Conservation (phyloP, 2,329 filamentous ascomycete genomes). For the Trichoderma harzianum region DNA sequence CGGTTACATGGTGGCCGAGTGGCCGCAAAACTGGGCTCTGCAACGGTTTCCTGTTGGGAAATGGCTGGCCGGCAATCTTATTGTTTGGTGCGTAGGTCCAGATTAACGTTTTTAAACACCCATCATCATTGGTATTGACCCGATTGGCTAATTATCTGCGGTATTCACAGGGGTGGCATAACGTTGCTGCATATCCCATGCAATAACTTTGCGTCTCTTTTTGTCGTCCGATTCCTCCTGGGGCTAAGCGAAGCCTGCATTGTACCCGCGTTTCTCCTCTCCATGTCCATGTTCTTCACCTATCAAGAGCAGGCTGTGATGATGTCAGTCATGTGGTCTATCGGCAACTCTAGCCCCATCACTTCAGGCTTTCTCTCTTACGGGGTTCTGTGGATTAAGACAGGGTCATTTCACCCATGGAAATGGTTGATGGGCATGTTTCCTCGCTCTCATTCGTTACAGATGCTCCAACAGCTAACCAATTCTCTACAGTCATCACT, state of each 20-base stretch:
- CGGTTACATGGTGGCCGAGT: constrained; percentile 44
- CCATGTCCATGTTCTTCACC: constrained; percentile 36
- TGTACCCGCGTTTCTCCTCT: constrained; percentile 24
- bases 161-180: constrained; percentile 28
- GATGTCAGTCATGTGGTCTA: constrained; percentile 40
- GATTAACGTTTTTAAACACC: not conserved
- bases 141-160: not conserved
- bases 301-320: constrained; percentile 34
- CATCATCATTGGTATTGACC: not conserved
- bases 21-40: constrained; percentile 42
- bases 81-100: constrained; percentile 21
- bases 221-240: constrained; percentile 30
- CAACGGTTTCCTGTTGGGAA: constrained; percentile 45
- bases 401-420: constrained; percentile 35
- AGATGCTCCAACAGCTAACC: not conserved
- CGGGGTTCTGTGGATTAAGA: constrained; percentile 33
- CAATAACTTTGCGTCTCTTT: constrained; percentile 27
- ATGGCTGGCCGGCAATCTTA: constrained; percentile 33
- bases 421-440: constrained; percentile 37
- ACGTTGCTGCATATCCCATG: constrained; percentile 30
- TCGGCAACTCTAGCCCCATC: constrained; percentile 34
- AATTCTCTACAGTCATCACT: constrained; percentile 20
- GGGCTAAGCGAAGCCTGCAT: constrained; percentile 28
- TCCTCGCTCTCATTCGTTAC: not conserved
- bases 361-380: constrained; percentile 33